Percentiles rank a stretch among this genome's conserved stretches.
Evolutionary conservation across 2,329 filamentous ascomycete genomes (phyloP).

Genomic region (Bipolaris victoriae): DNA sequence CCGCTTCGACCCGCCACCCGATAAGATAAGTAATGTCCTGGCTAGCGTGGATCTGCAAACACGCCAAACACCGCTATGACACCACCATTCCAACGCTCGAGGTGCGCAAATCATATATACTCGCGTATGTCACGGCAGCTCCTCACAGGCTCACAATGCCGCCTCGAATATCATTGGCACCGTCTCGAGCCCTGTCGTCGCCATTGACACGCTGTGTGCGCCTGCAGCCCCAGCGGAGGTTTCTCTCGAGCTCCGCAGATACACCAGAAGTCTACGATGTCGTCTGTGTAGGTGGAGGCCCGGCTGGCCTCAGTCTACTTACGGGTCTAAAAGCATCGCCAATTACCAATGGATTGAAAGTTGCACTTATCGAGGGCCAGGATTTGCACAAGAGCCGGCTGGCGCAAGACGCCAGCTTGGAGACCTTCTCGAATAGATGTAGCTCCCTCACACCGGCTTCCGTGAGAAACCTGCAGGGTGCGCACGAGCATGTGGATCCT

Average conservation of each 20-base stretch:
- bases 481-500: not conserved
- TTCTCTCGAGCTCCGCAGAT: slow-evolving; percentile 41
- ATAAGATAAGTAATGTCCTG: slow-evolving; percentile 7
- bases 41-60: slow-evolving; percentile 24
- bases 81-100: slow-evolving; percentile 26
- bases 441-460: slow-evolving; percentile 92
- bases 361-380: slow-evolving; percentile 90
- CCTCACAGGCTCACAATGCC: slow-evolving; percentile 38
- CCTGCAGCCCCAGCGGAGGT: slow-evolving; percentile 32
- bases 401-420: slow-evolving; percentile 67
- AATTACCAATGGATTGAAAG: slow-evolving; percentile 74
- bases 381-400: slow-evolving; percentile 72
- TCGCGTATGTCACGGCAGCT: slow-evolving; percentile 27
- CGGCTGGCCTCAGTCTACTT: slow-evolving; percentile 76
- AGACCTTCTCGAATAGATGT: slow-evolving; percentile 88
- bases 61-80: slow-evolving; percentile 37
- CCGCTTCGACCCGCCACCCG: slow-evolving; percentile 2
- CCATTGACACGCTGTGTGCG: slow-evolving; percentile 21
- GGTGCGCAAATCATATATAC: slow-evolving; percentile 14
- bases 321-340: slow-evolving; percentile 65
- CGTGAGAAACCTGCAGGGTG: slow-evolving; percentile 74
- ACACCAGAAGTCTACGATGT: slow-evolving; percentile 85
- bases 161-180: slow-evolving; percentile 36
- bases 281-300: slow-evolving; percentile 87
- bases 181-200: slow-evolving; percentile 23